Conservation (phyloP, 257 asterid genomes). For the Dorcoceras hygrometricum region DNA sequence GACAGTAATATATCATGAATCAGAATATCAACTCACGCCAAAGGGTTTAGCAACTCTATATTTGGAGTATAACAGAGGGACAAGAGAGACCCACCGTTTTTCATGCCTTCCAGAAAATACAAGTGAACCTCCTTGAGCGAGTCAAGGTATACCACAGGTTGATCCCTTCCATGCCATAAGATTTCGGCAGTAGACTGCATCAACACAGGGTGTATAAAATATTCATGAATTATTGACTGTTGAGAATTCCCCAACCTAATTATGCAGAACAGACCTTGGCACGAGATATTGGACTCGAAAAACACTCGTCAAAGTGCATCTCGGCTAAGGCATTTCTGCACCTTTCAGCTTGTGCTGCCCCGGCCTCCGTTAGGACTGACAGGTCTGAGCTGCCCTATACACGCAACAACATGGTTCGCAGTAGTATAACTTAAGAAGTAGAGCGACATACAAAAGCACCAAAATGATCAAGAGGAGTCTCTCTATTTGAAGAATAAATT, state of each 20-base stretch:
- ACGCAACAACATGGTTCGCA: conserved; percentile 18
- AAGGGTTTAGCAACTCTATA: background rate
- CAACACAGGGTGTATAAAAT: conserved; percentile 18
- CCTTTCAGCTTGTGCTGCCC: conserved; percentile 58
- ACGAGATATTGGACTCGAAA: conserved; percentile 79
- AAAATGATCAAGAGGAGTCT: background rate
- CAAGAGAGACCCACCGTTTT: conserved; percentile 55
- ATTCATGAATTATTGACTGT: conserved; percentile 5
- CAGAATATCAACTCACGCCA: background rate
- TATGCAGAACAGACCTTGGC: conserved; percentile 49
- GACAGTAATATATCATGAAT: background rate
- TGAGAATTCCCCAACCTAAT: background rate
- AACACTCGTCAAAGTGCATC: conserved; percentile 60
- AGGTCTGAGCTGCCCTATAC: conserved; percentile 75
- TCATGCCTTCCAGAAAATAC: conserved; percentile 69
- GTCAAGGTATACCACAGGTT: conserved; percentile 71
- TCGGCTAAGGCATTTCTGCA: conserved; percentile 55
- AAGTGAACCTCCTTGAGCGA: conserved; percentile 77
- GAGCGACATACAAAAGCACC: background rate
- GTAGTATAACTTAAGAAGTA: background rate
- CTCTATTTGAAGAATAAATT: background rate
- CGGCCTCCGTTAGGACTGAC: conserved; percentile 62
- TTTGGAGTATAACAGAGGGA: background rate
- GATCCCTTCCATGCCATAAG: conserved; percentile 66
- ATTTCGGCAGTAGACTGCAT: conserved; percentile 79